Base-by-base conservation (phyloP, 106 monocot species). In the Dendrobium catenatum region DNA sequence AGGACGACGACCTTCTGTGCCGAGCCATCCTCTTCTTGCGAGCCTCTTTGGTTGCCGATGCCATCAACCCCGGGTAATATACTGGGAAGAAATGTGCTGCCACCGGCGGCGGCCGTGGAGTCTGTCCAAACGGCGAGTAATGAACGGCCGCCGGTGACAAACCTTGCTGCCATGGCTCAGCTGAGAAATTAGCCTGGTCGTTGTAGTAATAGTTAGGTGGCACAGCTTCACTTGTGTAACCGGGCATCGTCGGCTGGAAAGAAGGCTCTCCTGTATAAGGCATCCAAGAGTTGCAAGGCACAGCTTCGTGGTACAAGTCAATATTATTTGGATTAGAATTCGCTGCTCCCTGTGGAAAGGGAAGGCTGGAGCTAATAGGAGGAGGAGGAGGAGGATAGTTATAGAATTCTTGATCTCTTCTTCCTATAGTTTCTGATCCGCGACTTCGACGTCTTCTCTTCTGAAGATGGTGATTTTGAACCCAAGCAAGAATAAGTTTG, bases 11-110 rank as follows among this genome's bases (percentile, higher is more conserved):
- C 48, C 94, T 86, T 74, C 89, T 81, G 61, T 97, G 96, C 77
- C 96, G 76, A 17, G 96, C 96, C 96, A 97, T 97, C 56, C 96
- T 84, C 86, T 91, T 97, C 92, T 93, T 94, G 73, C 96, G 81
- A 0, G 96, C 96, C 55, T 97, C 96, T 79, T 88, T 94, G 6
- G 94, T 94, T 0, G 94, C 88, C 3, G 91, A 91, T 0, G 92
- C 20, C 61, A 61, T 61, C 51, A 51, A 13, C 51, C 51, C 51
- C 15, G 51, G 51, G 13, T 51, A 51, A 51, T 51, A 51, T 13
- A 51, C 10, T 13, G 51, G 51, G 16, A 51, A 2, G 64, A 24
- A 26, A 22, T 8, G 64, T 9, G n/a, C 5, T 1, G 64, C 51
- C 51, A 13, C 1, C 51, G 51, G 7, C 22, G 64, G 18, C 16